Conservation (phyloP, 176 grass and related monocot species). For the Neostapfia colusana region DNA sequence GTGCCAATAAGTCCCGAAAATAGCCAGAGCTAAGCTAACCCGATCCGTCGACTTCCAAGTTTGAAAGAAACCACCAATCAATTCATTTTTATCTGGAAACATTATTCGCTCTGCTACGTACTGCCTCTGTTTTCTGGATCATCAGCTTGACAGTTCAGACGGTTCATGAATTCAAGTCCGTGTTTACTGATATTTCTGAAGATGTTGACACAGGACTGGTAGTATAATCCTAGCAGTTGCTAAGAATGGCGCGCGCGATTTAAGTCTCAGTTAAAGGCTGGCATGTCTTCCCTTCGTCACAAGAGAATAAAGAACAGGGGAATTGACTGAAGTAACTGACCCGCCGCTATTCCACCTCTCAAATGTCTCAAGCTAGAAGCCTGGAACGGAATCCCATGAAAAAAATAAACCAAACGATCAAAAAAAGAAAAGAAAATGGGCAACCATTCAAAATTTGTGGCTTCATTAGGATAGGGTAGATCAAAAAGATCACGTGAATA, state of each 20-base stretch:
- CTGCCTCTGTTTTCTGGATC: background rate
- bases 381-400: background rate
- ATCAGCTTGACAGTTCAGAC: too few relatives aligned
- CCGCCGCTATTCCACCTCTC: background rate
- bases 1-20: background rate
- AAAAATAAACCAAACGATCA: background rate
- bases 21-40: background rate
- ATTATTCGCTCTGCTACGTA: background rate
- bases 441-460: constrained; percentile 8
- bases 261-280: background rate
- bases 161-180: background rate
- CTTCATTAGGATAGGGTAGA: background rate
- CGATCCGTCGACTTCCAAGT: constrained; percentile 25
- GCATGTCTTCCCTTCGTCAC: background rate
- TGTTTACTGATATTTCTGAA: background rate
- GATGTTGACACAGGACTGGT: background rate
- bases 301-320: constrained; percentile 8
- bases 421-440: background rate
- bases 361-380: background rate
- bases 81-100: background rate
- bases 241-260: background rate
- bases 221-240: background rate
- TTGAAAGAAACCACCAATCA: constrained; percentile 31
- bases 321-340: constrained; percentile 26
- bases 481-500: background rate